Percentiles rank a stretch among this genome's conserved stretches.
Conservation (phyloP, 78 protist genomes). For the Dictyostelium citrinum region DNA sequence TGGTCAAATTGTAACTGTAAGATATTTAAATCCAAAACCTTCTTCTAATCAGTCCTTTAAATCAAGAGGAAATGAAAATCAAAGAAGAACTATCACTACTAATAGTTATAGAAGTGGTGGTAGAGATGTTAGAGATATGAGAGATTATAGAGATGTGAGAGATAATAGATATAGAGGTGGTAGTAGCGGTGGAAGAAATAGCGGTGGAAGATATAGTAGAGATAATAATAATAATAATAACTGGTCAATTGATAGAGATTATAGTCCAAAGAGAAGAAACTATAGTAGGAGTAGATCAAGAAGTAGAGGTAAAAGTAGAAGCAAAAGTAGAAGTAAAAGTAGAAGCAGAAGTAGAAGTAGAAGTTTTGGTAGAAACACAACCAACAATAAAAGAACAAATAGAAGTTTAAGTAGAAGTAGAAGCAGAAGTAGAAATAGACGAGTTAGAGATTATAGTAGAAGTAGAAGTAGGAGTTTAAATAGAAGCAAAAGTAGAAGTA, state of each 20-base stretch:
- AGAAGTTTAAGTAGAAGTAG: neutral
- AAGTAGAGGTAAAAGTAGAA: neutral
- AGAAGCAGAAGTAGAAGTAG: neutral
- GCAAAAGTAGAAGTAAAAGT: neutral
- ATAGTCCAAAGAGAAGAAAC: neutral
- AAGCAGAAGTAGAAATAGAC: neutral
- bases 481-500: neutral
- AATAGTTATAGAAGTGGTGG: neutral
- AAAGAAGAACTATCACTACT: neutral
- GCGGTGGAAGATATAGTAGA: neutral
- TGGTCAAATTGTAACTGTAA: conserved; percentile 6
- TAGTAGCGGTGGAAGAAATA: neutral
- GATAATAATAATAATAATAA: neutral
- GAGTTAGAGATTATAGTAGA: neutral
- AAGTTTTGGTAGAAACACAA: neutral
- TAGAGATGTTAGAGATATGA: neutral
- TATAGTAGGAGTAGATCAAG: neutral
- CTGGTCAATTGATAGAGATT: neutral
- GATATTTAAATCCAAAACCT: conserved; percentile 12
- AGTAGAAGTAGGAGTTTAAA: neutral
- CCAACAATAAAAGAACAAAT: neutral
- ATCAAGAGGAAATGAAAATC: neutral
- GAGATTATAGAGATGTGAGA: neutral
- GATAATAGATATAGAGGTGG: neutral
- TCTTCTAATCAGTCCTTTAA: neutral